Evolutionary conservation across 352 stramenopile genomes (phyloP), one percentile per base, ranked within the genome.

Genomic region (Globisporangium spiculum): DNA sequence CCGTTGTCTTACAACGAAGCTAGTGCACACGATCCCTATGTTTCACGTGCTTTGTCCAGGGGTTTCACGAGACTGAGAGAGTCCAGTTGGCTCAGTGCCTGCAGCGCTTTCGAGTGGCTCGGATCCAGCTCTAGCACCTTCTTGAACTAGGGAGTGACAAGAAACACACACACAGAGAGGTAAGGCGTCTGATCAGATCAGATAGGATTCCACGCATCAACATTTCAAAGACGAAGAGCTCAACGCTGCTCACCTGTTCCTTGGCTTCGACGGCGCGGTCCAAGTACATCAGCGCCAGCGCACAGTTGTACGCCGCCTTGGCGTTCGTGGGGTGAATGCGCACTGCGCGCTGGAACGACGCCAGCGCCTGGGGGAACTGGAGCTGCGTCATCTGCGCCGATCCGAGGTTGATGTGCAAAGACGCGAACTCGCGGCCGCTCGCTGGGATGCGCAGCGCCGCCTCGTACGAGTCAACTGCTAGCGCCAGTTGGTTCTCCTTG

Each of bases 381-480:
- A 72, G 69, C 63, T 87, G 75, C 7, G 68, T 60, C 70, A 91
- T 80, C 18, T 75, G 67, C 1, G 82, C 85, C 22, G 79, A 89
- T 22, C 81, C 81, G n/a, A 88, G 67, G 67, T 92, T 93, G 59
- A 93, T 75, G 46, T 89, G 76, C 53, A 92, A 59, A 6, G 85
- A 91, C 26, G 84, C 80, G 44, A 89, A 92, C 34, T 81, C 70
- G 3, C 75, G 80, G 4, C 68, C 72, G 6, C 36, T 58, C 50
- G 65, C 58, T 64, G 57, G 66, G 38, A 89, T 50, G 4, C 44
- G 64, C 41, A 92, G 75, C 24, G 79, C 84, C 44, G 70, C 66
- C 62, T 89, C 71, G 66, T 92, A 92, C 60, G 74, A 78, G 6
- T 69, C 72, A 16, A 86, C 75, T 14, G 81, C 84, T 18, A 77